Percentiles rank a stretch among this genome's conserved stretches.
These are phyloP conservation scores for Bonnemaisonia californica DNA, from an alignment of 31 red algal species.

Conservation along the genomic window DNA sequence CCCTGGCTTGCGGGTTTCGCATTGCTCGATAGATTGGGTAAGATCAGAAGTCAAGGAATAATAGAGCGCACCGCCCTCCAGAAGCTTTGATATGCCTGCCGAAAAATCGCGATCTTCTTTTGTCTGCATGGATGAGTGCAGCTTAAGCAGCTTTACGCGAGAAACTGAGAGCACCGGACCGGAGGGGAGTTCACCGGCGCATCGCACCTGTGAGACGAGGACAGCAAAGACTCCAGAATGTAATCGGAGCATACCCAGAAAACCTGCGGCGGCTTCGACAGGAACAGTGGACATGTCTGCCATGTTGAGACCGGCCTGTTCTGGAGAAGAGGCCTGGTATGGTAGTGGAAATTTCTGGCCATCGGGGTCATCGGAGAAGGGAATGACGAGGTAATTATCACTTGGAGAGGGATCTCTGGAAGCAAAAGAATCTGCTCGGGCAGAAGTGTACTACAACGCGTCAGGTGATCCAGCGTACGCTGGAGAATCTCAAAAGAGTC, in stretches of 20 bases:
- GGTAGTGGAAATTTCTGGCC: constrained; percentile 5
- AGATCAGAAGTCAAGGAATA: constrained; percentile 67
- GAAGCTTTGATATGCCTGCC: constrained; percentile 62
- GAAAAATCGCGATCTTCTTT: constrained; percentile 77
- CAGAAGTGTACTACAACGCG: too few species aligned
- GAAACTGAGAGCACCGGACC: constrained; percentile 40
- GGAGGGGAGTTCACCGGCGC: constrained; percentile 56
- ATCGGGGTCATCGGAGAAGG: constrained; percentile 43
- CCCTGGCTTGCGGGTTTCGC: constrained; percentile 9
- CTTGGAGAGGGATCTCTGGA: too few species aligned
- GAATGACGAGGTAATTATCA: constrained; percentile 63
- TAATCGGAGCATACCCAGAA: constrained; percentile 71
- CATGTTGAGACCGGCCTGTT: constrained; percentile 38
- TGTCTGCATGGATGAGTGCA: constrained; percentile 39
- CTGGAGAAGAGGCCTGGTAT: constrained; percentile 36
- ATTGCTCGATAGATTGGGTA: constrained; percentile 35
- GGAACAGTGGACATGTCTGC: constrained; percentile 19
- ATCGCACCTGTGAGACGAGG: constrained; percentile 60
- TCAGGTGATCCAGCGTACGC: too few species aligned
- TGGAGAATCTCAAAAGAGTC: too few species aligned
- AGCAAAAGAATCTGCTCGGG: too few species aligned
- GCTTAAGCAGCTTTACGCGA: constrained; percentile 58
- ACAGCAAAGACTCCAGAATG: constrained; percentile 68
- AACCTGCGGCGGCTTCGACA: constrained; percentile 76
- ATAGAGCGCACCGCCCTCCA: constrained; percentile 83